Evolutionary conservation across 306 rosid species (phyloP).

Genomic region (Cucurbita ficifolia): DNA sequence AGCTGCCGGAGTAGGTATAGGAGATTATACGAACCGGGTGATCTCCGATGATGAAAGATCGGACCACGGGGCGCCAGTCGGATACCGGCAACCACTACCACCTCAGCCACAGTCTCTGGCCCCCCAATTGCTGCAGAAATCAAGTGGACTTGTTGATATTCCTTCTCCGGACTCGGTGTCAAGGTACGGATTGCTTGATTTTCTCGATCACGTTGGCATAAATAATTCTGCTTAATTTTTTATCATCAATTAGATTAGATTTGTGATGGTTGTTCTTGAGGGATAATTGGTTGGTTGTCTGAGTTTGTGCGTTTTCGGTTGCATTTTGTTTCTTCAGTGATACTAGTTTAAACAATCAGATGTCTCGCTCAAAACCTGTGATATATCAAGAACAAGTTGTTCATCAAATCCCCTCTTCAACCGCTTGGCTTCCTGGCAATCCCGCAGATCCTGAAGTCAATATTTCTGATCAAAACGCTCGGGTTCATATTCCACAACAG

Average conservation of each 20-base stretch:
- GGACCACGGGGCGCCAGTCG: slow-evolving; percentile 52
- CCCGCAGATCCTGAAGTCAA: slow-evolving; percentile 48
- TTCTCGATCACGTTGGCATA: not conserved
- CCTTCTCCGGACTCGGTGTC: slow-evolving; percentile 93
- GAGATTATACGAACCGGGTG: slow-evolving; percentile 46
- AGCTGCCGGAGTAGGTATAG: slow-evolving; percentile 9
- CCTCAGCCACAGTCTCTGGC: slow-evolving; percentile 28
- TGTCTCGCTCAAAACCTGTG: slow-evolving; percentile 46
- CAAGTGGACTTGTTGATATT: slow-evolving; percentile 44
- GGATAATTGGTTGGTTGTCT: slow-evolving; percentile 13
- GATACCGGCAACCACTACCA: slow-evolving; percentile 36
- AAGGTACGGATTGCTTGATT: slow-evolving; percentile 31
- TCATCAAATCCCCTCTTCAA: slow-evolving; percentile 49
- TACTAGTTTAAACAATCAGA: slow-evolving; percentile 48
- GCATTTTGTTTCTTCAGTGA: slow-evolving; percentile 51
- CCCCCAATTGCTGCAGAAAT: slow-evolving; percentile 51
- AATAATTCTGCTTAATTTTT: not conserved
- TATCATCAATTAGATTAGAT: not conserved
- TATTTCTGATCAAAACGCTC: slow-evolving; percentile 39
- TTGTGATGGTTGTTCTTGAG: not conserved
- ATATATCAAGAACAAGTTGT: slow-evolving; percentile 62
- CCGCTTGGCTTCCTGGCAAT: slow-evolving; percentile 39
- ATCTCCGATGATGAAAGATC: slow-evolving; percentile 88
- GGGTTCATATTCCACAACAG: slow-evolving; percentile 66
- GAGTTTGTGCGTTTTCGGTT: slow-evolving; percentile 13